Base-by-base conservation (phyloP, 257 asterid genomes). In the Rhazya stricta region DNA sequence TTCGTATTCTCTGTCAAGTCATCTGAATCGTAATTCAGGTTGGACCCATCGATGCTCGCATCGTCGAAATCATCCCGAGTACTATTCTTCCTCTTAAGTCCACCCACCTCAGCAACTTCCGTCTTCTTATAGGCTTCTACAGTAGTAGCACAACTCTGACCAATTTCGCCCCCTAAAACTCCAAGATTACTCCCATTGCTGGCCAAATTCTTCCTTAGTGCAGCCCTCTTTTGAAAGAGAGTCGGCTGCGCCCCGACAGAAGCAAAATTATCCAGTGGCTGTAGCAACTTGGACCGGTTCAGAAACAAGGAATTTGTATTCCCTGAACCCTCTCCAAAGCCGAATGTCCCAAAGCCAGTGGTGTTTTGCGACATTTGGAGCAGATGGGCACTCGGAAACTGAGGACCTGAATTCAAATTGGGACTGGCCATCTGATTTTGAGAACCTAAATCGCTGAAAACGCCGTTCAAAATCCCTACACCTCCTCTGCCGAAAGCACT, bases 151-250 rank as follows among this genome's bases (percentile, higher is more conserved):
- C 86, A 81, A 69, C 69, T 73, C 50, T 42, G 80, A 67, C 78
- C 87, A 54, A 50, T 72, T 32, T 76, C 78, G 16, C 78, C 79
- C 19, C 89, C 88, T n/a, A 88, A 80, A 79, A 76, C 80, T 76
- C 91, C 92, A 80, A 85, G 73, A 77, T 81, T 82, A 66, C 80
- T 77, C 43, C 78, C 54, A 27, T 77, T 70, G 23, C 56, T 36
- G n/a, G 53, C 84, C 71, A 68, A 42, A 80, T 80, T 83, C 80
- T 77, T 63, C 67, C 80, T 77, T 27, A 88, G 88, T 3, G 98
- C 96, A 76, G 98, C 97, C 88, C 97, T 88, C 71, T 94, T 94
- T 42, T 94, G 98, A 32, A 94, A 94, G 39, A 94, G 89, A 34
- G 98, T 94, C 0, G 99, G 99, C 36, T 87, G 97, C 60, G 93